Evolutionary conservation across 1,284 basidiomycete genomes (phyloP), one percentile per base, ranked within the genome.

Genomic region (Inonotus obliquus): DNA sequence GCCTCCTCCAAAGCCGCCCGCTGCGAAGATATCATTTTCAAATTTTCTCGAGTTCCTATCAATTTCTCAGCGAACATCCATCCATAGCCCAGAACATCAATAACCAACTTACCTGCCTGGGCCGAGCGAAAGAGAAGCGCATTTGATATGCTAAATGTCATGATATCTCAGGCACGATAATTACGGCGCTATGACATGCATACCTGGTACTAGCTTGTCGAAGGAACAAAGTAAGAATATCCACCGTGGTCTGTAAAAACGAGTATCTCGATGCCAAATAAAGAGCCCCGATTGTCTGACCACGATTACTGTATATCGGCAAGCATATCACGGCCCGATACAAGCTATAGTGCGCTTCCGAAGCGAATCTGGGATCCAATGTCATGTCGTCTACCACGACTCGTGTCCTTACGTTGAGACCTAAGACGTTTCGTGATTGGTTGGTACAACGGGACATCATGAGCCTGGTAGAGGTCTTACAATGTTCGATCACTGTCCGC

Each of bases 1-100:
- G 86, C 86, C 49, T 81, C 81, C 70, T 88, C 86, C 2, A 88
- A 69, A 9, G 86, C 86, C 23, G 87, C 83, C 38, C 79, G 76
- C 65, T 89, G 86, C 0, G 82, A 76, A 25, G 85, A 77, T 64
- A 89, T 89, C 86, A 88, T 88, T 73, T 86, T 87, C 62, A 89
- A 67, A 65, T 89, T 88, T 66, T 87, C 86, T 63, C 81, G 76
- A 1, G 86, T 88, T 35, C 51, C 51, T 52, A 19, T 4, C n/a
- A 23, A n/a, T 17, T 5, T 0, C 10, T 23, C 17, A 11, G 17
- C 35, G 2, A 52, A 11, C 4, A 27, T 32, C 27, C 27, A 17
- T 52, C 9, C 21, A 11, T 35, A 17, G 7, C 19, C 17, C 17
- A 35, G 17, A 52, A 27, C 14, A 13, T 14, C 32, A 52, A 7